Base-by-base conservation (phyloP, 192 early-diverging fungal genomes). In the Backusella tarrabulga region DNA sequence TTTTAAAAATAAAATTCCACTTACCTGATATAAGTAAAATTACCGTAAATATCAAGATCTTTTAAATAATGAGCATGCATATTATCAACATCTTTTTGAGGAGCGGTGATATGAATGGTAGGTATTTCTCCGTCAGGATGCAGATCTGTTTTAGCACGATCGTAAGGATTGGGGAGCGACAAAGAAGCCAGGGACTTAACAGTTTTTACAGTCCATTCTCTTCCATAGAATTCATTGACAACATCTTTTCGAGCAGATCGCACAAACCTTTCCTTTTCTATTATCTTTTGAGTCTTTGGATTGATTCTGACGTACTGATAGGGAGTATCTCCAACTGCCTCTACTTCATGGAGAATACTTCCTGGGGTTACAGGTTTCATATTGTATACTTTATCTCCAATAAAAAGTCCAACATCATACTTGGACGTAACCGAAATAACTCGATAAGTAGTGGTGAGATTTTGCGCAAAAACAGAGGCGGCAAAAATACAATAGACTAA, bases 1-100 rank as follows among this genome's bases (percentile, higher is more conserved):
- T 23, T 8, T 11, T 63, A 32, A 32, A 32, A 32, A 32, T 1
- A 32, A 32, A 0, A 32, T 32, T 32, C 32, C 32, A 32, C 23
- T 56, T 76, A 80, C 79, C 68, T 67, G 3, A 80, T 80, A 54
- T 73, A 76, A 26, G 79, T 80, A 14, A 80, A 11, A 26, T 76
- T 80, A 6, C 46, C 73, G 4, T 4, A 3, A 5, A 80, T n/a
- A 0, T 76, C 54, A 26, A 80, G 41, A 44, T 77, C 76, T 21
- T 72, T 23, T 17, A 44, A 34, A 41, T 66, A 77, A 12, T 72
- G 50, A 0, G 17, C 50, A 36, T 79, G 78, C 9, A 79, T 56
- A n/a, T 36, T 69, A 71, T 74, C 72, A 19, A 79, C 17, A 11
- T 75, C 73, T 6, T 2, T 19, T 34, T 71, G 41, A 7, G 29